Evolutionary conservation across 441 rosid species (phyloP), one percentile per base, ranked within the genome.

Genomic region (Francoa sonchifolia): DNA sequence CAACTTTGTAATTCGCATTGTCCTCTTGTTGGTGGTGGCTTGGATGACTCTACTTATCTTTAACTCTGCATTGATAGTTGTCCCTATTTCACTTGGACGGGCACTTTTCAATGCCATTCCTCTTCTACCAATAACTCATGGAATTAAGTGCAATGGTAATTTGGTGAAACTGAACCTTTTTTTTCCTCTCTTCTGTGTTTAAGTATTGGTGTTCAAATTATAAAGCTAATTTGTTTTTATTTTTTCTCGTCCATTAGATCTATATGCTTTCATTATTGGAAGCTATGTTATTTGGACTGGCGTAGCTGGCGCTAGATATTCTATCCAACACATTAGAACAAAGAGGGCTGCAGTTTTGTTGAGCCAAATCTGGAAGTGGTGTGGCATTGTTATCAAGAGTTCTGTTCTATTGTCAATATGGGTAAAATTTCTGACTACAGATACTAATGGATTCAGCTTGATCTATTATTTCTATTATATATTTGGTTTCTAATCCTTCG

Each of bases 101-200:
- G 71, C 74, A 40, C 73, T 90, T 52, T 82, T 90, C 66, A 82
- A 74, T 66, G 73, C 79, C 57, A 77, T 90, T 58, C 96, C 99
- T 52, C 73, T 66, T 54, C 93, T 90, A 33, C 99, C 99, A 28
- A 73, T 77, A 68, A 86, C 99, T 47, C 96, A 90, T 49, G 99
- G 96, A 56, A 71, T 90, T 66, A 82, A 86, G 60, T 86, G 95
- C 83, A 90, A 90, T 40, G 99, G 99, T 90, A 80, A 47, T 35
- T 8, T 33, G 25, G 39, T 38, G 32, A 2, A 7, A n/a, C n/a
- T n/a, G n/a, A n/a, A n/a, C n/a, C n/a, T n/a, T n/a, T n/a, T 58
- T 42, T 13, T 39, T 15, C 30, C 33, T 27, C 5, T 30, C 32
- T 32, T 20, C 4, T 22, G n/a, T 2, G 28, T 25, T n/a, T 15